Conservation (phyloP, 306 rosid genomes). For the Cucurbita argyrosperma region DNA sequence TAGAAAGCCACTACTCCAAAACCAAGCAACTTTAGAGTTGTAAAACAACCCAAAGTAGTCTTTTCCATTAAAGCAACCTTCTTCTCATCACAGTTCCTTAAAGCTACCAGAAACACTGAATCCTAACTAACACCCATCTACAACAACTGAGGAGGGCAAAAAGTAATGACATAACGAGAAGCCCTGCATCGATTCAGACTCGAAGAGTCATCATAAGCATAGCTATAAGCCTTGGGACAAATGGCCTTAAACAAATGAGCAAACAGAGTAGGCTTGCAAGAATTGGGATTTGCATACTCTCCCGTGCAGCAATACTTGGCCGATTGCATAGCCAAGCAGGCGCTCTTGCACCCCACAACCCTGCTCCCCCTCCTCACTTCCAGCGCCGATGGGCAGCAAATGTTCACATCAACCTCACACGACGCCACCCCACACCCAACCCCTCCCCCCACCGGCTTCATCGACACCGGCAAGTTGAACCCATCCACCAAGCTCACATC, state of each 20-base stretch:
- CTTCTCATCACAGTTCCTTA: background rate
- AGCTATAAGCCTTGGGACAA: conserved; percentile 82
- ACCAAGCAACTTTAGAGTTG: background rate
- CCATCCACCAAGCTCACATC: conserved; percentile 90
- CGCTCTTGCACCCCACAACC: conserved; percentile 79
- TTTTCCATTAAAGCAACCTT: background rate
- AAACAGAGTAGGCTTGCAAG: conserved; percentile 59
- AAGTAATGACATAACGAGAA: conserved; percentile 52
- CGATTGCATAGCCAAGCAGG: conserved; percentile 57
- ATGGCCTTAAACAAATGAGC: conserved; percentile 62
- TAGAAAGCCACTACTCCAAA: background rate
- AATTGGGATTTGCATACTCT: conserved; percentile 50
- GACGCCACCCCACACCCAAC: conserved; percentile 80
- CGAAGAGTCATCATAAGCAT: conserved; percentile 82
- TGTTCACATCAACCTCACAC: conserved; percentile 51
- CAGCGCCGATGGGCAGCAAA: conserved; percentile 45
- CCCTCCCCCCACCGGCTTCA: conserved; percentile 46
- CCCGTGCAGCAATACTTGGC: conserved; percentile 78
- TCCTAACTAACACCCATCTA: background rate
- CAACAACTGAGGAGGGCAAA: conserved; percentile 33
- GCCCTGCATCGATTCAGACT: conserved; percentile 70
- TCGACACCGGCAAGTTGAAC: conserved; percentile 60
- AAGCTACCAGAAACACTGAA: background rate
- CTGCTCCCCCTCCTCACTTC: conserved; percentile 20
- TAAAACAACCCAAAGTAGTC: background rate